phyloP scores from a whole-genome alignment of 148 eudicot species.

The Talinum fruticosum region DNA sequence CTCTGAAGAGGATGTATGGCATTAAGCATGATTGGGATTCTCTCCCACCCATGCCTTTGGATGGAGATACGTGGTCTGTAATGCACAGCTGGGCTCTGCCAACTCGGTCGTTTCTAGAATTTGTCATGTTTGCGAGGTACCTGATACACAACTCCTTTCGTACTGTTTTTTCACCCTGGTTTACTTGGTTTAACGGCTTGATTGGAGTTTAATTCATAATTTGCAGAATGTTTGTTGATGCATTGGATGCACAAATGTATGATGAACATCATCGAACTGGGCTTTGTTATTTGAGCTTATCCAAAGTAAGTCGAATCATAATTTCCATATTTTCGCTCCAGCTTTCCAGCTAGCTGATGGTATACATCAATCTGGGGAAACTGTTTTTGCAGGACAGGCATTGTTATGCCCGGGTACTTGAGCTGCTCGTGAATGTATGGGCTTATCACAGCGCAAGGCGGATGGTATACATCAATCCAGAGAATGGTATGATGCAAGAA shows the following conservation, averaged over 20 bases:
- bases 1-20: conserved; percentile 73
- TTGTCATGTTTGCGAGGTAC: conserved; percentile 90
- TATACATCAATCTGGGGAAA: no score
- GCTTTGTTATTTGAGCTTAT: conserved; percentile 64
- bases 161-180: neutral
- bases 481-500: conserved; percentile 68
- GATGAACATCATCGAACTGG: conserved; percentile 62
- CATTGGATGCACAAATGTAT: conserved; percentile 65
- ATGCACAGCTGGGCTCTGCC: conserved; percentile 94
- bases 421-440: conserved; percentile 91
- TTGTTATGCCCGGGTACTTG: conserved; percentile 88
- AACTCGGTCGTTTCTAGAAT: conserved; percentile 82
- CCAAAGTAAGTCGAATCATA: conserved; percentile 41
- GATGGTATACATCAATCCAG: conserved; percentile 73
- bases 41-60: conserved; percentile 82
- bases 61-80: conserved; percentile 84
- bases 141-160: neutral
- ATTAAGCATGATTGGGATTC: conserved; percentile 39
- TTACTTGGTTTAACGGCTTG: neutral
- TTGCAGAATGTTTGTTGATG: conserved; percentile 88
- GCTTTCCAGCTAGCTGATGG: conserved; percentile 19
- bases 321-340: conserved; percentile 21
- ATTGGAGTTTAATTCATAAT: neutral
- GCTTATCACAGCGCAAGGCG: conserved; percentile 84
- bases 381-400: conserved; percentile 99